Evolutionary conservation across 352 stramenopile species (phyloP).

Genomic region (Globisporangium carolinianum): DNA sequence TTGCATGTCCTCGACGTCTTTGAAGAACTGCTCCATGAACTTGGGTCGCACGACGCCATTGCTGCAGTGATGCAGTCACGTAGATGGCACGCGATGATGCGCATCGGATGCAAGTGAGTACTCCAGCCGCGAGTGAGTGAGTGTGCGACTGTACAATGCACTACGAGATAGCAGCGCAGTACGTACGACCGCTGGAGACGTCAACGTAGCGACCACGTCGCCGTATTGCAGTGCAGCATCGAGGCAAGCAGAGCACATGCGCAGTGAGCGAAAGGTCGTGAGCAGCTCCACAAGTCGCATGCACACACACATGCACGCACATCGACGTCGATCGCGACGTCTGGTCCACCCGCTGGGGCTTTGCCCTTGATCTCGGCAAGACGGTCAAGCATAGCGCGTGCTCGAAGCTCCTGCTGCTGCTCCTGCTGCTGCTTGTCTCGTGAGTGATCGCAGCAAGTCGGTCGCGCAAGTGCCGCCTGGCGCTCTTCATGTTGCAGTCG

Average conservation of each 20-base stretch:
- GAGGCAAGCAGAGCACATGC: background rate
- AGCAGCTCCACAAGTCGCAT: background rate
- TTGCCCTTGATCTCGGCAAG: constrained; percentile 70
- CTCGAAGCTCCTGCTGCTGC: constrained; percentile 1
- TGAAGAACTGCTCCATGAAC: constrained; percentile 95
- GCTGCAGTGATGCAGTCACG: constrained; percentile 9
- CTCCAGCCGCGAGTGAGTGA: too few relatives aligned
- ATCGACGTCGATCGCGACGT: constrained; percentile 61
- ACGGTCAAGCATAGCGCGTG: constrained; percentile 48
- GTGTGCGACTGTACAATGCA: background rate
- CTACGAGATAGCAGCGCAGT: background rate
- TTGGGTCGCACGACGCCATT: constrained; percentile 59
- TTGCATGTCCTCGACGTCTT: constrained; percentile 94
- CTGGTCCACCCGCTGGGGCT: constrained; percentile 13
- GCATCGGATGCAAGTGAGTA: too few relatives aligned
- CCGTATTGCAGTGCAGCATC: background rate
- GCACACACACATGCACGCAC: constrained; percentile 17
- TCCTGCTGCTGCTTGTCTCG: background rate
- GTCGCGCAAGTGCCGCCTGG: background rate
- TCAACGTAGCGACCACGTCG: background rate
- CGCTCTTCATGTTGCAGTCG: too few relatives aligned
- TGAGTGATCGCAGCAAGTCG: background rate
- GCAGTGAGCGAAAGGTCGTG: background rate
- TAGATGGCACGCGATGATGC: background rate
- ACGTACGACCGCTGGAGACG: constrained; percentile 6